These are phyloP conservation scores for Podospora tetraspora DNA, from an alignment of 495 filamentous ascomycete genomes.

Conservation along the genomic window DNA sequence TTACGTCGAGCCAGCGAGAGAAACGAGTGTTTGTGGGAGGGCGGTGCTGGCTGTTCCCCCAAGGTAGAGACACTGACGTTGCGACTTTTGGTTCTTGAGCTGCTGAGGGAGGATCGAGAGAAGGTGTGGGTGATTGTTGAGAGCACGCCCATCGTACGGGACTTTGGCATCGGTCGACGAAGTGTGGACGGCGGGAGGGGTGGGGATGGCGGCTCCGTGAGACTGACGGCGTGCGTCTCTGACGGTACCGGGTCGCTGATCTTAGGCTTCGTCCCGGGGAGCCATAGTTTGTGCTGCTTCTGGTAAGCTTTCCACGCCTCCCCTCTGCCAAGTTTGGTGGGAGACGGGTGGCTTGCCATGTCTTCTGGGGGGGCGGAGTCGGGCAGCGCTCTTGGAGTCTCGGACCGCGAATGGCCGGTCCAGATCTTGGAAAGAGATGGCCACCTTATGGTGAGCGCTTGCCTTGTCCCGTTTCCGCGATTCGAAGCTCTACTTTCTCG, in stretches of 20 bases:
- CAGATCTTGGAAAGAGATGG: background rate
- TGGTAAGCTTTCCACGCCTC: constrained; percentile 7
- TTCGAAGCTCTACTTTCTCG: background rate
- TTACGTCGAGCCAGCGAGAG: constrained; percentile 6
- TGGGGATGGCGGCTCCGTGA: background rate
- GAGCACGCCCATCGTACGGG: constrained; percentile 36
- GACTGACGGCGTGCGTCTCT: background rate
- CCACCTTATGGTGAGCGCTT: background rate
- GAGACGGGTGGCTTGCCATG: background rate
- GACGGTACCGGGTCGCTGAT: constrained; percentile 6
- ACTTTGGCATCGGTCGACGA: constrained; percentile 25
- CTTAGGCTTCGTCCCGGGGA: background rate
- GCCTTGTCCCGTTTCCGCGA: background rate
- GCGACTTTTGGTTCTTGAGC: constrained; percentile 19
- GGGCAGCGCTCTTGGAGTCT: background rate
- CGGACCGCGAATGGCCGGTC: background rate
- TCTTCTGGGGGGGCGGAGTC: background rate
- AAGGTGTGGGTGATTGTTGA: constrained; percentile 36
- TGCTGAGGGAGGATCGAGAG: constrained; percentile 29
- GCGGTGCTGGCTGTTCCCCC: background rate
- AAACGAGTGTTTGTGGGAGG: background rate
- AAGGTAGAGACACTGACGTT: constrained; percentile 17
- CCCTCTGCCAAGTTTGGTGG: background rate
- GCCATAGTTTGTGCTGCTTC: background rate
- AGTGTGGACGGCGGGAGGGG: constrained; percentile 11